Conservation (phyloP, 129 eudicot species). For the Artemisia argyi region DNA sequence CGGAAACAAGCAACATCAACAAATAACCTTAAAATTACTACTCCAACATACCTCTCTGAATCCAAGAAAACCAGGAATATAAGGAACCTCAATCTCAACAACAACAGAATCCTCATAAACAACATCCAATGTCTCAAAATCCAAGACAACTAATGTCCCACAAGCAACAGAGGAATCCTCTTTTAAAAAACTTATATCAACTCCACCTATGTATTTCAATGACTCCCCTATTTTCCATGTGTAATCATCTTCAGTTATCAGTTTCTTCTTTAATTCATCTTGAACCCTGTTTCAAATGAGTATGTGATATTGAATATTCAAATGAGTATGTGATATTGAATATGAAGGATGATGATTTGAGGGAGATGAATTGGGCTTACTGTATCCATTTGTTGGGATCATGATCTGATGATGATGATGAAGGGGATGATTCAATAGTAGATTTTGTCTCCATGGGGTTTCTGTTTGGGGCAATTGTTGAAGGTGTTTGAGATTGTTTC, state of each 20-base stretch:
- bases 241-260: conserved; percentile 62
- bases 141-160: conserved; percentile 79
- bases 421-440: conserved; percentile 2
- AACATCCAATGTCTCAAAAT: conserved; percentile 53
- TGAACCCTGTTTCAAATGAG: conserved; percentile 55
- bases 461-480: no score
- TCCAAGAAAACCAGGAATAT: conserved; percentile 90
- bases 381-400: conserved; percentile 21
- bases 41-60: conserved; percentile 92
- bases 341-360: no score
- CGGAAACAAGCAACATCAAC: no score
- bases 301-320: no score
- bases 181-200: conserved; percentile 82
- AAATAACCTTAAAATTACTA: no score
- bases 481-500: no score
- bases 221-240: conserved; percentile 51
- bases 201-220: conserved; percentile 86
- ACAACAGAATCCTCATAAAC: conserved; percentile 65
- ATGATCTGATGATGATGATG: conserved; percentile 25
- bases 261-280: conserved; percentile 52
- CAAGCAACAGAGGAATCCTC: conserved; percentile 74
- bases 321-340: no score
- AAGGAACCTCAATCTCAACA: conserved; percentile 62
- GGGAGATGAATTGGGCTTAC: no score
- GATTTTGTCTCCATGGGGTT: conserved; percentile 17